Conservation (phyloP, 202 grass and related monocot species). For the Zizania palustris region DNA sequence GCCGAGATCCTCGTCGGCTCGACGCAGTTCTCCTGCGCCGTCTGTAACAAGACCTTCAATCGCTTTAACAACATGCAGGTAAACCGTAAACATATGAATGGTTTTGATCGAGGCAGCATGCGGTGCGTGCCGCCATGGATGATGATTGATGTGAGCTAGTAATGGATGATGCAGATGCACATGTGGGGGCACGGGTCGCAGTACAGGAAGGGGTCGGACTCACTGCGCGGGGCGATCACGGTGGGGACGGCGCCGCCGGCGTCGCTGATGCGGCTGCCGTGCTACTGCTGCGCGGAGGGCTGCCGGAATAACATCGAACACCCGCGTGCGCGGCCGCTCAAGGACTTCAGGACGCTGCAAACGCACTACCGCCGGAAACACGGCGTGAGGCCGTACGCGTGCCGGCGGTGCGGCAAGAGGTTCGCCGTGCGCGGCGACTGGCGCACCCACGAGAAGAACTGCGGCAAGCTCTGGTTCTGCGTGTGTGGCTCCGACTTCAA, state of each 20-base stretch:
- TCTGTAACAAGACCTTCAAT: conserved; percentile 97
- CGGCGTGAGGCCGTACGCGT: conserved; percentile 81
- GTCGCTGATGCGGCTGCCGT: conserved; percentile 80
- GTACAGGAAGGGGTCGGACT: conserved; percentile 92
- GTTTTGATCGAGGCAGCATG: too few relatives aligned
- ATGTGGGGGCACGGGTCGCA: conserved; percentile 99
- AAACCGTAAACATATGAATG: conserved; percentile 17
- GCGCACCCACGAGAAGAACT: conserved; percentile 90
- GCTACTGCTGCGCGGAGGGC: conserved; percentile 93
- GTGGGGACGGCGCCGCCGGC: conserved; percentile 61
- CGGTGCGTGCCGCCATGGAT: not conserved
- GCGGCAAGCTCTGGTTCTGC: conserved; percentile 83
- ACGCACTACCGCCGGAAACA: conserved; percentile 97
- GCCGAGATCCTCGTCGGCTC: conserved; percentile 96
- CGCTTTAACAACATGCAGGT: conserved; percentile 99
- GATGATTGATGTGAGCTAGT: not conserved
- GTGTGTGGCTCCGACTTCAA: conserved; percentile 90
- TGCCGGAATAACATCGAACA: conserved; percentile 96
- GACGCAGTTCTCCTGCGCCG: conserved; percentile 96
- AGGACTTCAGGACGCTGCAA: conserved; percentile 98
- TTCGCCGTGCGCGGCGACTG: conserved; percentile 92
- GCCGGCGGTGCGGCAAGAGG: conserved; percentile 78
- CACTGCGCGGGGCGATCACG: conserved; percentile 63
- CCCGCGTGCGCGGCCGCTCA: conserved; percentile 80
- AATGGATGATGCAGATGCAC: conserved; percentile 64